A percentile compares a stretch with the other conserved stretches of the same genome.
These are phyloP conservation scores for Jamesozyma gamospora DNA, from an alignment of 805 yeast genomes.

Conservation along the genomic window DNA sequence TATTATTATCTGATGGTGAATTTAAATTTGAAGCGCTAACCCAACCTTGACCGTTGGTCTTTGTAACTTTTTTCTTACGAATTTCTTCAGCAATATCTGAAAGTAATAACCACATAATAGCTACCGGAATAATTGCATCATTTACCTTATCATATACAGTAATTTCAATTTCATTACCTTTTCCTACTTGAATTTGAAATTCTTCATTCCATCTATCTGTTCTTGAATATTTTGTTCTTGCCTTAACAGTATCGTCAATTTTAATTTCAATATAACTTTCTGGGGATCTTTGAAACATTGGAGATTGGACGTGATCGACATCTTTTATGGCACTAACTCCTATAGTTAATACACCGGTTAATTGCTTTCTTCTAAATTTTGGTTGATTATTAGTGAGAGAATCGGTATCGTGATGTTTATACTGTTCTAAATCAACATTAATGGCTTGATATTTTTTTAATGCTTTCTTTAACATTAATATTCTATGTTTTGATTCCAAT, in stretches of 20 bases:
- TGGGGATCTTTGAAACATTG: constrained; percentile 65
- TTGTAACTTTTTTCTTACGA: constrained; percentile 77
- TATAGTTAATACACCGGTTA: constrained; percentile 69
- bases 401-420: constrained; percentile 50
- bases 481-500: constrained; percentile 73
- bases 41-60: constrained; percentile 77
- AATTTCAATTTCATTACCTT: constrained; percentile 85
- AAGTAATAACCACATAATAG: constrained; percentile 80
- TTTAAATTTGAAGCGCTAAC: constrained; percentile 55
- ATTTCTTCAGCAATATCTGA: constrained; percentile 92
- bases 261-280: constrained; percentile 71
- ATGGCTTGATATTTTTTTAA: constrained; percentile 83
- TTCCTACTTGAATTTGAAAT: constrained; percentile 70
- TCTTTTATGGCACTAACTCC: constrained; percentile 73
- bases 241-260: constrained; percentile 80
- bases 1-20: not conserved
- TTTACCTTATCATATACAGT: constrained; percentile 75
- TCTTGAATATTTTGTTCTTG: constrained; percentile 63
- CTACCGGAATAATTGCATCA: constrained; percentile 69
- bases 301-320: constrained; percentile 85
- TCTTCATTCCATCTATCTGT: constrained; percentile 76
- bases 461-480: constrained; percentile 72
- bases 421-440: constrained; percentile 58
- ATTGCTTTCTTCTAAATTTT: constrained; percentile 68
- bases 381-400: constrained; percentile 52